Conservation (phyloP, 164 flowering plant species). For the Cinnamomum chago region DNA sequence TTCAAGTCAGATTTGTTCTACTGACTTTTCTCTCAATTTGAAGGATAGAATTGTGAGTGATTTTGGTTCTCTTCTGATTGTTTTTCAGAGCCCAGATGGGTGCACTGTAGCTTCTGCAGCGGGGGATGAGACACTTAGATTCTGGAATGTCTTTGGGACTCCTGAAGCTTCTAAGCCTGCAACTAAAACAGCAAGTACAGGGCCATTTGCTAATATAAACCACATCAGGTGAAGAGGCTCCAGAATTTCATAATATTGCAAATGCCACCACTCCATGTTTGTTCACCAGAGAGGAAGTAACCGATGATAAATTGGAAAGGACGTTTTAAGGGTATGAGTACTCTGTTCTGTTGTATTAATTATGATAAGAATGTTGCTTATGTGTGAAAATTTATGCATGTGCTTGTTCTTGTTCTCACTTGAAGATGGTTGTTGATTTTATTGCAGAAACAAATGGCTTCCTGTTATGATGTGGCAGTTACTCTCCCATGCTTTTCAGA, state of each 20-base stretch:
- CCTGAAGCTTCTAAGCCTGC: constrained; percentile 35
- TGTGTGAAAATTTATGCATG: too few species aligned
- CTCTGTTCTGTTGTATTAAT: too few species aligned
- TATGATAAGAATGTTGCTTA: too few species aligned
- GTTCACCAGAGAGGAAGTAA: neutral
- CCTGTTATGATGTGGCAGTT: neutral
- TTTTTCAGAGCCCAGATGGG: constrained; percentile 49
- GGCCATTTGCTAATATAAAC: constrained; percentile 46
- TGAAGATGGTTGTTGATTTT: neutral
- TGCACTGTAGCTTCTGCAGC: constrained; percentile 57
- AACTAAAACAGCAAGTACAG: constrained; percentile 27
- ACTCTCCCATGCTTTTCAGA: too few species aligned
- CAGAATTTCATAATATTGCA: too few species aligned
- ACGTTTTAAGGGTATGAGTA: neutral
- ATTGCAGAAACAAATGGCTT: neutral
- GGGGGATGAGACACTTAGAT: constrained; percentile 50
- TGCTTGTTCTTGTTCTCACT: too few species aligned
- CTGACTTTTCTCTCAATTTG: neutral
- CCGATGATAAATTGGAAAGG: neutral
- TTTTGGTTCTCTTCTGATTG: neutral
- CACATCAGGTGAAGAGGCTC: constrained; percentile 33
- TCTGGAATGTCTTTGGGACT: constrained; percentile 52
- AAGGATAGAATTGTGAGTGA: neutral
- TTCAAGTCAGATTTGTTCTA: neutral
- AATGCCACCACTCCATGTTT: neutral